These are phyloP conservation scores for Pelargonium exstipulatum DNA, from an alignment of 441 rosid genomes.

Conservation along the genomic window DNA sequence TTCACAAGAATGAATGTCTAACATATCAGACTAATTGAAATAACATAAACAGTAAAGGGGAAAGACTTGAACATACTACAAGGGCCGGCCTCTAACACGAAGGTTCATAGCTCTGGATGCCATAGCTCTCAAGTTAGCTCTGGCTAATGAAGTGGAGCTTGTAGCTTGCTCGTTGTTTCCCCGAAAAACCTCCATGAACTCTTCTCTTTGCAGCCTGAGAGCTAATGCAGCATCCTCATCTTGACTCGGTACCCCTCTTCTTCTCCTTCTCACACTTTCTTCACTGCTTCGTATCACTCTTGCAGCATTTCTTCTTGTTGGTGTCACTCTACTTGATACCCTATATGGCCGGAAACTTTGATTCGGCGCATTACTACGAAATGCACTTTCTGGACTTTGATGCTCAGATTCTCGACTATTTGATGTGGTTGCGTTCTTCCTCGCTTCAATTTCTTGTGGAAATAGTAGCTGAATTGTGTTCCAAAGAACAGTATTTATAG, in stretches of 20 bases:
- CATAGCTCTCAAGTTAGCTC: slow-evolving; percentile 86
- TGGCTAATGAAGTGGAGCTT: slow-evolving; percentile 45
- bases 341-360: slow-evolving; percentile 18
- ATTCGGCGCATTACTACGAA: slow-evolving; percentile 8
- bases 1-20: background rate
- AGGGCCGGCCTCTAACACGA: slow-evolving; percentile 34
- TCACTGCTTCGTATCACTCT: slow-evolving; percentile 22
- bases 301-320: slow-evolving; percentile 16
- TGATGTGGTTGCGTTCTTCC: slow-evolving; percentile 41
- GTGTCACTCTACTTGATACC: slow-evolving; percentile 4
- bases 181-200: slow-evolving; percentile 58
- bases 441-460: slow-evolving; percentile 78
- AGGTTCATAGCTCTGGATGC: slow-evolving; percentile 68
- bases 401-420: slow-evolving; percentile 22
- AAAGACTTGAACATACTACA: slow-evolving; percentile 18
- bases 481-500: slow-evolving; percentile 90
- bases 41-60: background rate
- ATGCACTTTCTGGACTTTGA: slow-evolving; percentile 27
- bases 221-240: slow-evolving; percentile 80
- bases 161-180: slow-evolving; percentile 29
- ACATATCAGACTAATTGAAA: background rate
- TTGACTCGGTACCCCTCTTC: slow-evolving; percentile 44
- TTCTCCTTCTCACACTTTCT: slow-evolving; percentile 28
- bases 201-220: slow-evolving; percentile 75
- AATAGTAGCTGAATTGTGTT: slow-evolving; percentile 94